Conservation (phyloP, 768 basidiomycete species). For the Suillus subaureus region DNA sequence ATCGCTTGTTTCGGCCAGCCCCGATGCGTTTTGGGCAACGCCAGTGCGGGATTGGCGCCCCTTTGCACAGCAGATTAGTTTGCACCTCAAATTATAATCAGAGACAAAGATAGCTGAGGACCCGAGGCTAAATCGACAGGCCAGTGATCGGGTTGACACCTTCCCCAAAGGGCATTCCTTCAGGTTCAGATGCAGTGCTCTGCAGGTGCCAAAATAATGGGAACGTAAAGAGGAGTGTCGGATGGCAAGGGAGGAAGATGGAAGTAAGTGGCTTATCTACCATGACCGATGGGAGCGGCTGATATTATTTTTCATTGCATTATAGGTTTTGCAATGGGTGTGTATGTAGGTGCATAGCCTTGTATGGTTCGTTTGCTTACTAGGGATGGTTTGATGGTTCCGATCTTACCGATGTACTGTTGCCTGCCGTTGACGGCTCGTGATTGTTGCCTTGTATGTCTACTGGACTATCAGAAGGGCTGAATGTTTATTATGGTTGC, state of each 20-base stretch:
- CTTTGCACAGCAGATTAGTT: background rate
- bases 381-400: conserved; percentile 56
- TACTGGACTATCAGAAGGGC: conserved; percentile 6
- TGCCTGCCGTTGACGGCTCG: background rate
- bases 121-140: too few species aligned
- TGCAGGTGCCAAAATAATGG: conserved; percentile 68
- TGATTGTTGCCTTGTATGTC: background rate
- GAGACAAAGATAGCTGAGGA: too few species aligned
- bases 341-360: conserved; percentile 90
- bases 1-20: conserved; percentile 74
- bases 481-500: background rate
- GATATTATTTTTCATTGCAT: conserved; percentile 9
- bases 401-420: background rate
- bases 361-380: conserved; percentile 90
- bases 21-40: conserved; percentile 56
- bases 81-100: background rate
- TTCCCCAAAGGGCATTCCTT: conserved; percentile 37
- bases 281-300: conserved; percentile 4
- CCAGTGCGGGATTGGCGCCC: background rate
- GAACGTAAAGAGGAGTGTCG: conserved; percentile 87
- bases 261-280: conserved; percentile 58
- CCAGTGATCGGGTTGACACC: too few species aligned
- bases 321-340: conserved; percentile 78
- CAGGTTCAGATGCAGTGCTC: conserved; percentile 64
- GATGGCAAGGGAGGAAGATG: conserved; percentile 97